Conservation (phyloP, 2,329 filamentous ascomycete species). For the Fusarium staphyleae region DNA sequence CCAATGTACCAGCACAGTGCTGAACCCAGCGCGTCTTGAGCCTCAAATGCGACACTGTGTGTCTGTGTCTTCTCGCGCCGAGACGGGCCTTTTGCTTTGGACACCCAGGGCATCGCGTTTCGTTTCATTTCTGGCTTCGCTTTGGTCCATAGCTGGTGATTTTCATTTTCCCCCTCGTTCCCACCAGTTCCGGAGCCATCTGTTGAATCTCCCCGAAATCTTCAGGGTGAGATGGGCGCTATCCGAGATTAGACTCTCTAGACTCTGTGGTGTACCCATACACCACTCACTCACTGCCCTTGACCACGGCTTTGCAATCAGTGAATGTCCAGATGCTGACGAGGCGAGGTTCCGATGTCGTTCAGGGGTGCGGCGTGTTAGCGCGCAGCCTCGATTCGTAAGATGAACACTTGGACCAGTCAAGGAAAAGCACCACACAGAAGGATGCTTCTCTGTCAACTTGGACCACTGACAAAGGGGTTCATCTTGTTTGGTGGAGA, state of each 20-base stretch:
- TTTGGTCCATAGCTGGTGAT: neutral
- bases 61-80: slow-evolving; percentile 23
- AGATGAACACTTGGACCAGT: slow-evolving; percentile 16
- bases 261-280: no score
- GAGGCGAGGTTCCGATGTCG: slow-evolving; percentile 29
- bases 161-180: slow-evolving; percentile 1
- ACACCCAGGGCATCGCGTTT: slow-evolving; percentile 9
- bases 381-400: slow-evolving; percentile 27
- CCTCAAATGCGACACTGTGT: slow-evolving; percentile 30
- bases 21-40: slow-evolving; percentile 8
- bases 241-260: slow-evolving; percentile 11
- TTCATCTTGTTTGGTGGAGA: slow-evolving; percentile 5
- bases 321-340: neutral
- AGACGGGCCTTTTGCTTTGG: slow-evolving; percentile 1
- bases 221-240: slow-evolving; percentile 6
- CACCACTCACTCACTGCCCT: no score
- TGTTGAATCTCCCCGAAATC: slow-evolving; percentile 20
- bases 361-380: slow-evolving; percentile 25
- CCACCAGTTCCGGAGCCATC: slow-evolving; percentile 16
- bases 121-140: slow-evolving; percentile 15
- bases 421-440: slow-evolving; percentile 12
- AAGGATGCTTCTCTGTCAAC: slow-evolving; percentile 15
- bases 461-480: slow-evolving; percentile 12
- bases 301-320: no score
- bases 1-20: slow-evolving; percentile 38